Percentiles rank a stretch among this genome's conserved stretches.
These are phyloP conservation scores for Xerocomus spinulosus DNA, from an alignment of 768 basidiomycete species.

Conservation along the genomic window DNA sequence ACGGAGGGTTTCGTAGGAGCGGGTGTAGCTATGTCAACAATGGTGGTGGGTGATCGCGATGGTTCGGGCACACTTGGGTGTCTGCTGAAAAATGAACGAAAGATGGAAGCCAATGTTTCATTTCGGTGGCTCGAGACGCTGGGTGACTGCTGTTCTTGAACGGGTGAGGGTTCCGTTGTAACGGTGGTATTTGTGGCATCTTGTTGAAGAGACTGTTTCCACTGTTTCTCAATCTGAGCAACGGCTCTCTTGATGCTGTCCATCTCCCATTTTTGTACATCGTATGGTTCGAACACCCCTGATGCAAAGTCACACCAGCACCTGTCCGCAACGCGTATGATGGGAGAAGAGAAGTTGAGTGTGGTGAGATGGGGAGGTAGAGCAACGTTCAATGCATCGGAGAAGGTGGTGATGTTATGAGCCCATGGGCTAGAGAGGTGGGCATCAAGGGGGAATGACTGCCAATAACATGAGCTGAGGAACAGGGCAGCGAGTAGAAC, in stretches of 20 bases:
- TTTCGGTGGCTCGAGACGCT: conserved; percentile 7
- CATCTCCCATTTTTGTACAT: conserved; percentile 70
- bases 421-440: conserved; percentile 64
- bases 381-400: conserved; percentile 55
- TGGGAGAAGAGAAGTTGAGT: conserved; percentile 41
- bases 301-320: conserved; percentile 83
- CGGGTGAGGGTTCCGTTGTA: conserved; percentile 13
- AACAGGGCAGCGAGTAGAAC: conserved; percentile 78
- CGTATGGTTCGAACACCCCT: conserved; percentile 72
- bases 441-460: conserved; percentile 65
- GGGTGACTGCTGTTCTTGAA: conserved; percentile 10
- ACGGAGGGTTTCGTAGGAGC: conserved; percentile 2
- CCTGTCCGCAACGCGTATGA: conserved; percentile 66
- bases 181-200: conserved; percentile 24
- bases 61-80: conserved; percentile 4
- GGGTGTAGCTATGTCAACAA: background rate
- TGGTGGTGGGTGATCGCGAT: background rate
- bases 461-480: conserved; percentile 87
- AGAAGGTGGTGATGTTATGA: conserved; percentile 67
- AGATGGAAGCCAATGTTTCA: conserved; percentile 19
- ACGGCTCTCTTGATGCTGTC: conserved; percentile 51
- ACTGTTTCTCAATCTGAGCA: conserved; percentile 32
- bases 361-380: conserved; percentile 38
- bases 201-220: conserved; percentile 26
- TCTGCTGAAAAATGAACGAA: conserved; percentile 24